Evolutionary conservation across 306 rosid genomes (phyloP), one percentile per base, ranked within the genome.

Genomic region (Malus fusca): DNA sequence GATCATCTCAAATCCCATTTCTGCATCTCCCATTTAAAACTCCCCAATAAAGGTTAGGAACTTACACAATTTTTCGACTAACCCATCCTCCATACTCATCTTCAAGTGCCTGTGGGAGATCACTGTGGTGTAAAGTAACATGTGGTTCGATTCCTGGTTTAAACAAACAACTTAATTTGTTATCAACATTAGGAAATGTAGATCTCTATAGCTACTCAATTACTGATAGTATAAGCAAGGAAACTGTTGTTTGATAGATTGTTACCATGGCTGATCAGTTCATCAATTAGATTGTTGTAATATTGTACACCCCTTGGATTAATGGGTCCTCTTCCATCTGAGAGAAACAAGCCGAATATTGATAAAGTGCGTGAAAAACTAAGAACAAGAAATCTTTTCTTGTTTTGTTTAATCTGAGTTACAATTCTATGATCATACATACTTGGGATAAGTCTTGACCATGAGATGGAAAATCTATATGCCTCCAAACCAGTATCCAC

Each of bases 371-470:
- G 3, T 9, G 44, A 42, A 42, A 42, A 42, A 42, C 44, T 42
- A 42, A 42, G 12, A 42, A 42, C 44, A 9, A 40, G 44, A 42
- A 9, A 42, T 8, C 12, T 8, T 11, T 43, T 4, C 15, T 43
- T 43, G 48, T 11, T 43, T 42, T 43, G 48, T 43, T 43, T 11
- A 43, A 43, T 43, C 4, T 43, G 48, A 11, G 48, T 43, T 43
- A 43, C 14, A 43, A 43, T 43, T 43, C 12, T 1, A 11, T 43
- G 13, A 43, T 43, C 23, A 53, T 5, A 46, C 31, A 59, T 85
- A 93, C 97, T 87, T 79, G 97, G 96, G 61, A 91, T 83, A n/a
- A 91, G 81, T 80, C 98, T 88, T 1, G 97, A 91, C 96, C 96
- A 91, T 31, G 98, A 91, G 79, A 91, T 91, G 71, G 98, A 93